Percentiles rank a stretch among this genome's conserved stretches.
These are phyloP conservation scores for Aquilaria yunnanensis DNA, from an alignment of 345 rosid genomes.

Conservation along the genomic window DNA sequence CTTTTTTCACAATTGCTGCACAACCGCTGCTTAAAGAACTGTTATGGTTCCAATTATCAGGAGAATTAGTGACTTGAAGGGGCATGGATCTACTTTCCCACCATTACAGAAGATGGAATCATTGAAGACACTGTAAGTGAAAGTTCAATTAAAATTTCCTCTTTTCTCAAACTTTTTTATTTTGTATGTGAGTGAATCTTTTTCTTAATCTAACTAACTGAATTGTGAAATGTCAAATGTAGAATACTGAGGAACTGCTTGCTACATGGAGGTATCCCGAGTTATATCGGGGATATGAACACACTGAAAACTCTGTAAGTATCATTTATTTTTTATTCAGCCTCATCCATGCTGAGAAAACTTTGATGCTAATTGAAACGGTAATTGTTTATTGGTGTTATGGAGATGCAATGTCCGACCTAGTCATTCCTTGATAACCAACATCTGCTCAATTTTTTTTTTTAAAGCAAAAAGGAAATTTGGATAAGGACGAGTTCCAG, in stretches of 20 bases:
- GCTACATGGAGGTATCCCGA: slow-evolving; percentile 54
- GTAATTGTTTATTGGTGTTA: too few species aligned
- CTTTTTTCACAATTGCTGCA: too few species aligned
- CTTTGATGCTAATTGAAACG: neutral
- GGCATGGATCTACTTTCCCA: slow-evolving; percentile 51
- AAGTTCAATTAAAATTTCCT: neutral
- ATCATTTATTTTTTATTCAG: neutral
- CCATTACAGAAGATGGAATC: slow-evolving; percentile 39
- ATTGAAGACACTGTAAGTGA: slow-evolving; percentile 71
- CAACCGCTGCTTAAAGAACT: too few species aligned
- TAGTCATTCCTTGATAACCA: too few species aligned
- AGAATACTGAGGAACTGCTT: slow-evolving; percentile 69
- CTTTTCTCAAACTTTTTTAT: neutral
- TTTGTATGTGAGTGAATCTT: neutral
- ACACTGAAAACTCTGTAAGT: slow-evolving; percentile 75
- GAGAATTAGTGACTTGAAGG: slow-evolving; percentile 77
- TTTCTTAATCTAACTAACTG: neutral
- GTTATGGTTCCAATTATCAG: slow-evolving; percentile 21
- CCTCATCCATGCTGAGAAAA: neutral
- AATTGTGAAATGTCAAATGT: slow-evolving; percentile 15
- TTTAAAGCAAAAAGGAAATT: too few species aligned
- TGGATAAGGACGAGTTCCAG: too few species aligned
- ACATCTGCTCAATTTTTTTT: too few species aligned
- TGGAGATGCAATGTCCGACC: too few species aligned
- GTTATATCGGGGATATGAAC: slow-evolving; percentile 43